Base-by-base conservation (phyloP, 768 basidiomycete genomes). In the Hysterangium stoloniferum region DNA sequence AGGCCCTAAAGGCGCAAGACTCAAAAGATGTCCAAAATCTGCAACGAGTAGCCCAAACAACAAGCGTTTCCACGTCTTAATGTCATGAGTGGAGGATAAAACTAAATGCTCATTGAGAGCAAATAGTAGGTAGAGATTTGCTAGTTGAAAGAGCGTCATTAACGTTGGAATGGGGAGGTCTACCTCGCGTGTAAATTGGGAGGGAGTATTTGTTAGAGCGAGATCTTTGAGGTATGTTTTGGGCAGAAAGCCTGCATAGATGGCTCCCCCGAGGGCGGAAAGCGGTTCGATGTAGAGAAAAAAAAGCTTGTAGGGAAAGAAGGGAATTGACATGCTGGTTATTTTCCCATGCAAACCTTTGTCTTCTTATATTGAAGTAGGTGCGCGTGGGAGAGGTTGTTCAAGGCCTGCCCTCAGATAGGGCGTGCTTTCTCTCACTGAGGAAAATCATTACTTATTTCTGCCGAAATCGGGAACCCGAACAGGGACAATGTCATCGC, bases 231-330 rank as follows among this genome's bases (percentile, higher is more conserved):
- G 62, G 59, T 76, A 76, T 3, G 61, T 59, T 4, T 52, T 28
- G 0, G 71, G 72, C n/a, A 58, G 57, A 42, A 68, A 58, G 12
- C 67, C 69, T 15, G 75, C 73, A 60, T 73, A 77, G 60, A 66
- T 74, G 11, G 75, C 69, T 20, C 75, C 75, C 6, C 68, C 68
- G 20, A 76, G 63, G 0, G 74, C 72, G 1, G 74, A 74, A 36
- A 75, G 52, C n/a, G 75, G 76, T 59, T 78, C 75, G 46, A 76
- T 62, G 55, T 71, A 74, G 27, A 76, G 65, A 58, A 77, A 76
- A 65, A 77, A 77, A 15, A 73, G 60, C 24, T 62, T 60, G 60
- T 76, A 76, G 17, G 62, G 55, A 40, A 68, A 56, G 38, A 57
- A 55, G 6, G 56, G 61, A 20, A 60, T 57, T 29, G 43, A 8